These are phyloP conservation scores for Saturnispora sekii DNA, from an alignment of 805 yeast genomes.

Conservation along the genomic window DNA sequence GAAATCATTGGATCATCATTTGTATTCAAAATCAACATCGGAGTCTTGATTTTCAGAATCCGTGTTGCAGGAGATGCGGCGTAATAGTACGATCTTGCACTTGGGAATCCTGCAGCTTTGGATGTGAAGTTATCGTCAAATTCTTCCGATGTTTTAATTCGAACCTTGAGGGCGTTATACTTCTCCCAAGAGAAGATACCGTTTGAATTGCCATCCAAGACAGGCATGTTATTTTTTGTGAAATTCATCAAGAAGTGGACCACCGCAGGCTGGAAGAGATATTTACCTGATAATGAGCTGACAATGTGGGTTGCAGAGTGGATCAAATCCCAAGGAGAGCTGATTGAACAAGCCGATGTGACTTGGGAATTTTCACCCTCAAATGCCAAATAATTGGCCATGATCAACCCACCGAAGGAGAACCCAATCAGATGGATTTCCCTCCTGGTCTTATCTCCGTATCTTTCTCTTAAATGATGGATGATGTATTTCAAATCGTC, in stretches of 20 bases:
- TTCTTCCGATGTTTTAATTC: constrained; percentile 35
- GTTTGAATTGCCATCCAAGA: constrained; percentile 22
- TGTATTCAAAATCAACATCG: constrained; percentile 50
- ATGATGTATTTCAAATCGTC: constrained; percentile 56
- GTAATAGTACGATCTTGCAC: constrained; percentile 53
- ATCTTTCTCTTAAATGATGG: constrained; percentile 36
- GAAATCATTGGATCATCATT: constrained; percentile 61
- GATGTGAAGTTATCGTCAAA: constrained; percentile 59
- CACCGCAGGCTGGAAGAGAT: constrained; percentile 34
- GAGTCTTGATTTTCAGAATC: constrained; percentile 47
- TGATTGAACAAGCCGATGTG: constrained; percentile 49
- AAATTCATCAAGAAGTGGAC: constrained; percentile 33
- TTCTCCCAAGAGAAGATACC: constrained; percentile 20
- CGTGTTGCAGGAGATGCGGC: constrained; percentile 55
- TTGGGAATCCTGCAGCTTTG: constrained; percentile 50
- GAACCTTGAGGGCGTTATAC: constrained; percentile 27
- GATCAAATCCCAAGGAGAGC: constrained; percentile 66
- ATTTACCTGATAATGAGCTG: constrained; percentile 29
- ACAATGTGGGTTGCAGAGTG: constrained; percentile 40
- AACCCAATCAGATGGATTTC: constrained; percentile 59
- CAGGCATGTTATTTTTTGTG: constrained; percentile 35
- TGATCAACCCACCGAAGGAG: constrained; percentile 62
- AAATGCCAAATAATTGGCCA: constrained; percentile 62
- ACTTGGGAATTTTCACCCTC: constrained; percentile 45
- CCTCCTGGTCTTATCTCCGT: constrained; percentile 37